Evolutionary conservation across 768 basidiomycete genomes (phyloP).

Genomic region (Mycena latifolia): DNA sequence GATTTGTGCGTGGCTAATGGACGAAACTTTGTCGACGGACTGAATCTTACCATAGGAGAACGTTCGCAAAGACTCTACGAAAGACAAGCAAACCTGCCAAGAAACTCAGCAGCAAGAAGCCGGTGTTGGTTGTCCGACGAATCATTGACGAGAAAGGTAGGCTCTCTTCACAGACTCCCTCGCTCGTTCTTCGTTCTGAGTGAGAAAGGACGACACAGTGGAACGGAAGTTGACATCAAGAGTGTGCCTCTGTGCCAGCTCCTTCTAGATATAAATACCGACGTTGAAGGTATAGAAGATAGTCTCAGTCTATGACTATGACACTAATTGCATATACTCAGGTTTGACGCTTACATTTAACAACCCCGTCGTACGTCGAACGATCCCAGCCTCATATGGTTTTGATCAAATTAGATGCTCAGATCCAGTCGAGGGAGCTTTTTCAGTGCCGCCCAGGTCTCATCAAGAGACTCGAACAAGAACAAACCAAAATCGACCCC

Average conservation of each 20-base stretch:
- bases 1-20: neutral
- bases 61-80: constrained; percentile 34
- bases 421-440: constrained; percentile 34
- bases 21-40: no score
- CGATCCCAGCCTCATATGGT: neutral
- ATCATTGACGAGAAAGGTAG: constrained; percentile 38
- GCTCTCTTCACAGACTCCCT: no score
- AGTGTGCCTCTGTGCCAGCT: constrained; percentile 32
- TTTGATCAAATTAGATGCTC: no score
- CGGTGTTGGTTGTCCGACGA: constrained; percentile 41
- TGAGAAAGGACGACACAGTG: no score
- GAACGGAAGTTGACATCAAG: constrained; percentile 38
- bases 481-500: constrained; percentile 27
- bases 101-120: constrained; percentile 38
- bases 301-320: no score
- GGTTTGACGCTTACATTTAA: neutral
- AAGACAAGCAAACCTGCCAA: constrained; percentile 40
- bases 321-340: no score
- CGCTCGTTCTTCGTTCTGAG: no score
- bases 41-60: constrained; percentile 21
- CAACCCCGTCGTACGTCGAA: neutral
- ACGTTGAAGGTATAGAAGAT: no score
- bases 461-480: constrained; percentile 27
- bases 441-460: constrained; percentile 34
- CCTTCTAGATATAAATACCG: constrained; percentile 35